These are phyloP conservation scores for Cucumis variabilis DNA, from an alignment of 331 rosid species.

Conservation along the genomic window DNA sequence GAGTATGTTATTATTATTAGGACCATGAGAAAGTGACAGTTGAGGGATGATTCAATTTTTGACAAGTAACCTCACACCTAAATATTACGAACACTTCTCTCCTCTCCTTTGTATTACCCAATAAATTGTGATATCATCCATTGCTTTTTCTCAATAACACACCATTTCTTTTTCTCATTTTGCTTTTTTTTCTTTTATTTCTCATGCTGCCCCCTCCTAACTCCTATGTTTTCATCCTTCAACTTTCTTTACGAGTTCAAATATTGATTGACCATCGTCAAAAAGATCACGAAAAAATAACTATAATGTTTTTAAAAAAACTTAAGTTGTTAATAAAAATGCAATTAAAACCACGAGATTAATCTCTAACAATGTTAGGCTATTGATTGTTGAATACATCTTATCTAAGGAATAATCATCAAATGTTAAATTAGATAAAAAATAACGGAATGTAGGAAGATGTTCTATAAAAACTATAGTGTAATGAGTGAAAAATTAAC, in stretches of 20 bases:
- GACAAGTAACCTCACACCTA: background rate
- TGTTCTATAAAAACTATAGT: background rate
- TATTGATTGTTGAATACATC: no score
- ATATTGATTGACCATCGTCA: no score
- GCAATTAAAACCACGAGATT: no score
- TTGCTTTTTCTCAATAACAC: background rate
- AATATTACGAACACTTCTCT: background rate
- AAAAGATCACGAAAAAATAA: no score
- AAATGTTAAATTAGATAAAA: no score
- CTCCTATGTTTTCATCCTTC: background rate
- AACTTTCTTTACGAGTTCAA: no score
- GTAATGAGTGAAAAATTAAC: background rate
- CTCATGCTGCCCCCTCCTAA: background rate
- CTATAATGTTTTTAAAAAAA: no score
- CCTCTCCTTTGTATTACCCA: background rate
- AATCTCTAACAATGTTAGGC: no score
- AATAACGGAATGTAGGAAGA: no score
- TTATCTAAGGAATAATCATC: no score
- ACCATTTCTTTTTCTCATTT: background rate
- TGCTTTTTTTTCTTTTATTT: background rate
- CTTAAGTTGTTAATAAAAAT: no score
- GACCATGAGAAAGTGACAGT: conserved; percentile 12
- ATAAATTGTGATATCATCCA: conserved; percentile 18
- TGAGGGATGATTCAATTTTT: background rate
- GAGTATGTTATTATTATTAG: background rate